phyloP scores from a whole-genome alignment of 2,329 filamentous ascomycete genomes.

The Exophiala sideris region DNA sequence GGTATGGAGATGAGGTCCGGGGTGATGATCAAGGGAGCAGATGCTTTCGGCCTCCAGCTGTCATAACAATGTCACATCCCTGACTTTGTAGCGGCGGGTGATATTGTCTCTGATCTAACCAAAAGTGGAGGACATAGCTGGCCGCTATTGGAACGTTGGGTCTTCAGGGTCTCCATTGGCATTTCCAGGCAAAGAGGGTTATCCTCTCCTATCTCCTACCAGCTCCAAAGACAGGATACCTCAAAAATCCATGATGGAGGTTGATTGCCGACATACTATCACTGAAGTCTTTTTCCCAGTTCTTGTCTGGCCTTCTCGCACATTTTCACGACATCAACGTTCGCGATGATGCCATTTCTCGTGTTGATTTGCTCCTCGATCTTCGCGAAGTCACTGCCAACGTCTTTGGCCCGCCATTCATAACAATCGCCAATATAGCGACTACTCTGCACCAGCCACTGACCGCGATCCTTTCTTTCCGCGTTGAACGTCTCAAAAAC shows the following conservation, averaged over 20 bases:
- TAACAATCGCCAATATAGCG: conserved; percentile 34
- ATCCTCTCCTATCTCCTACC: too few species aligned
- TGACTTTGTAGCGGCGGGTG: neutral
- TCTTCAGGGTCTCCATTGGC: too few species aligned
- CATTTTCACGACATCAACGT: conserved; percentile 30
- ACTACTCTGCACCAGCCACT: conserved; percentile 37
- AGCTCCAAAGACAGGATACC: too few species aligned
- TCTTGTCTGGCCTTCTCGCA: conserved; percentile 28
- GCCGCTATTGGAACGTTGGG: too few species aligned
- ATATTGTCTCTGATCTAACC: neutral
- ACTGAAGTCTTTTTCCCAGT: conserved; percentile 18
- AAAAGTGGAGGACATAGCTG: too few species aligned
- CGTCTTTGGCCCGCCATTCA: conserved; percentile 33
- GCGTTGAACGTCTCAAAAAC: conserved; percentile 32
- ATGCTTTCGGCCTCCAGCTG: too few species aligned
- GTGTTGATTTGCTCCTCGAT: conserved; percentile 39
- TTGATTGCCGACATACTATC: too few species aligned
- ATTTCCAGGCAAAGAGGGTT: too few species aligned
- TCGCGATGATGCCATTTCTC: conserved; percentile 25
- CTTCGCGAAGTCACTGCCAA: conserved; percentile 36
- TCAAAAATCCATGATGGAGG: too few species aligned
- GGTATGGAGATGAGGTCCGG: too few species aligned
- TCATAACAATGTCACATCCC: neutral
- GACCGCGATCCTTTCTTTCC: conserved; percentile 30
- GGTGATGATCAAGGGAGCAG: too few species aligned